Evolutionary conservation across 108 stramenopile species (phyloP), one percentile per base, ranked within the genome.

Genomic region (Bacterosira constricta): DNA sequence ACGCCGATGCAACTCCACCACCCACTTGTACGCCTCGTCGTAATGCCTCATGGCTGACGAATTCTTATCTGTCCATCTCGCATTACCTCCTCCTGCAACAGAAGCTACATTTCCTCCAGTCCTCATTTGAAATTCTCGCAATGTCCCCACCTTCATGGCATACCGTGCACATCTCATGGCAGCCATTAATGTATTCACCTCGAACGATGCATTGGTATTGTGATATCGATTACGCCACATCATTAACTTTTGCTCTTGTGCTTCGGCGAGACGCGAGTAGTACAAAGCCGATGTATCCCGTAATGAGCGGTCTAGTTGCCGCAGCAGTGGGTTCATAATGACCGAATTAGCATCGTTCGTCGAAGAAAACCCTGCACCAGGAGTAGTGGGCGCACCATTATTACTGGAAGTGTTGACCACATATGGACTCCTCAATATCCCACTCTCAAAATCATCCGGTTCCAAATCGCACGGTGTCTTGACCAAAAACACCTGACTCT

Each of bases 181-280:
- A 17, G 71, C 65, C 36, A 73, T 38, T 1, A 71, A 18, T n/a
- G 71, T 80, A 64, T 80, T 72, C 0, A 80, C 61, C 27, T 66
- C 79, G 37, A 80, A 80, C 42, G 71, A 72, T 15, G 66, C 44
- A 51, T 80, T 68, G 41, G 79, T 50, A 25, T 44, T 53, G 35
- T 63, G 71, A 64, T 72, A 73, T 38, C 79, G 45, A 64, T 80
- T 80, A 17, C 71, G 37, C 79, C 79, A 80, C 46, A 68, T 17
- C 5, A 60, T 21, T 26, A 80, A 38, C 56, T 80, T 80, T 6
- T 59, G 47, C 39, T 80, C 79, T n/a, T 71, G 69, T 6, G 44
- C 35, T 20, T 80, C 79, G 9, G 79, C 71, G 11, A 73, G 59
- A 17, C 45, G 52, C 15, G 66, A 55, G 52, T 80, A 80, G 47